Conservation (phyloP, 768 basidiomycete genomes). For the Mycena latifolia region DNA sequence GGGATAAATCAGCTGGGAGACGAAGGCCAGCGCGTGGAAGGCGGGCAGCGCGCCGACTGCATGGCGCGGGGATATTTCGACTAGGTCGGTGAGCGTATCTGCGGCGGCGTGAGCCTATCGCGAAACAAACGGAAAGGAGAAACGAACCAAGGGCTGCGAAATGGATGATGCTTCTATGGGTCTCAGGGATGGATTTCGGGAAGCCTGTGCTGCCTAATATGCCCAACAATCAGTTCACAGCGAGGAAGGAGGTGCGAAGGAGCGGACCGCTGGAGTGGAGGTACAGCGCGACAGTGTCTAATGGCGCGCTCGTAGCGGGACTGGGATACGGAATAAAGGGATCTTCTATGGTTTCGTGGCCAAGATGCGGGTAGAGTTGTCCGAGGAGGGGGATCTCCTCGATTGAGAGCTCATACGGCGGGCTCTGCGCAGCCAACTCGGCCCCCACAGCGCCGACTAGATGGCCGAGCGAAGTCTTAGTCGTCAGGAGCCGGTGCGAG, state of each 20-base stretch:
- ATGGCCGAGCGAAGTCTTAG: slow-evolving; percentile 38
- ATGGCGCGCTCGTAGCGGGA: slow-evolving; percentile 22
- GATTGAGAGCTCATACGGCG: slow-evolving; percentile 40
- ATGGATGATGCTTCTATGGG: slow-evolving; percentile 10
- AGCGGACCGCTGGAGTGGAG: slow-evolving; percentile 50
- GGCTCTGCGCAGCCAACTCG: slow-evolving; percentile 34
- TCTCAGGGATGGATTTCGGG: slow-evolving; percentile 22
- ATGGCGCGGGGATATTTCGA: slow-evolving; percentile 17
- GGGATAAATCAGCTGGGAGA: slow-evolving; percentile 45
- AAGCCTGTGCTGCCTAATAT: slow-evolving; percentile 32
- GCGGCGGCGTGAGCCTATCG: neutral
- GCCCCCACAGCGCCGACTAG: slow-evolving; percentile 45
- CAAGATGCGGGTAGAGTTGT: slow-evolving; percentile 56
- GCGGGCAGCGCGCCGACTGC: slow-evolving; percentile 47
- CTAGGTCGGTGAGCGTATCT: neutral
- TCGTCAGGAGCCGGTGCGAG: slow-evolving; percentile 51
- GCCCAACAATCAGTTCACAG: neutral
- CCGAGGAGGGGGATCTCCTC: slow-evolving; percentile 49
- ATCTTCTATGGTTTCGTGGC: slow-evolving; percentile 46
- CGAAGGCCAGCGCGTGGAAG: slow-evolving; percentile 52
- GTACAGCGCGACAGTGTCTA: slow-evolving; percentile 48
- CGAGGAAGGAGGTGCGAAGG: too few relatives aligned
- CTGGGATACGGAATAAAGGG: slow-evolving; percentile 45
- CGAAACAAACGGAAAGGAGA: neutral
- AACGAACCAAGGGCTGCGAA: slow-evolving; percentile 8